Base-by-base conservation (phyloP, 306 rosid genomes). In the Lathyrus sativus region DNA sequence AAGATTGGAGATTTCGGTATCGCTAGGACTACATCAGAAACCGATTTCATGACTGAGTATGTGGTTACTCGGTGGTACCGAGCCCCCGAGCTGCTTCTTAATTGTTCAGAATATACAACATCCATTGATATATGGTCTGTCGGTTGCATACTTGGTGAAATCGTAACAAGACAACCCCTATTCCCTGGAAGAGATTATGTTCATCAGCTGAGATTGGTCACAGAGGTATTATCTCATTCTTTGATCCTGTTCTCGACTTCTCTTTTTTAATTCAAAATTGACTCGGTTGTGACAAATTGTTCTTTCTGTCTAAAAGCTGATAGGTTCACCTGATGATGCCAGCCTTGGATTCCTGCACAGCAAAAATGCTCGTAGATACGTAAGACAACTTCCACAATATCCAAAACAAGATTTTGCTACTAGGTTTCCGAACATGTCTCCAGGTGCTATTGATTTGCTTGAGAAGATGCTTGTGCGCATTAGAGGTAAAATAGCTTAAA, bases 1-100 rank as follows among this genome's bases (percentile, higher is more conserved):
- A 93, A 93, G 88, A 90, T 93, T 74, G 97, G 86, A 55, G 98
- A 93, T 81, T 93, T 93, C 22, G 98, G 98, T 69, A 97, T 93
- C 54, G 98, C 97, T 67, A 85, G 98, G 86, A 93, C 98, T 78
- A 93, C 98, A 55, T 93, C 97, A 8, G 98, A 93, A 76, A 93
- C 97, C 70, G 98, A 90, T 86, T 93, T 93, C 78, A 93, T 93
- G 98, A 93, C 97, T 0, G 97, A 93, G 86, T 93, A 93, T 42
- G 98, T 90, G 80, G 96, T 92, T 74, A 92, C 98, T 74, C 87
- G 98, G 31, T 92, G 98, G 98, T 92, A 90, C 55, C 91, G 97
- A 14, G 98, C 98, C 44, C 98, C 97, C 0, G 97, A 93, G 46
- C 74, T 93, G 76, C 96, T 93, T 39, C 98, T 93, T 67, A 93